Conservation (phyloP, 1,139 yeast genomes). For the Diutina rugosa region DNA sequence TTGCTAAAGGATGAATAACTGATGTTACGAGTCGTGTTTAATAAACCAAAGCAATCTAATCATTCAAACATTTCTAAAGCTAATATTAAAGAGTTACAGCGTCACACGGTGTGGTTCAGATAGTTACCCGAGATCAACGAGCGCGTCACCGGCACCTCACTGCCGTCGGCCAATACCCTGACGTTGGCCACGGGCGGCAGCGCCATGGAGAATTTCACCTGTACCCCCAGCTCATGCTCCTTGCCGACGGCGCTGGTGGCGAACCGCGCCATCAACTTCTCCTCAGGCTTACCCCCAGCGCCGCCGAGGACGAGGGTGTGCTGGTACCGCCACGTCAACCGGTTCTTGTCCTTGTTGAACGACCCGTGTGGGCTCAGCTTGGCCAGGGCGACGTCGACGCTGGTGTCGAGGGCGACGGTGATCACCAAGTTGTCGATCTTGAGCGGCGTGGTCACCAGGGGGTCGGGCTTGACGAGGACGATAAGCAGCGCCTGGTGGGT, state of each 20-base stretch:
- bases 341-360: constrained; percentile 68
- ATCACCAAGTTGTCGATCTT: constrained; percentile 42
- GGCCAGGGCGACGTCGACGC: constrained; percentile 49
- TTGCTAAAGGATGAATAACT: neutral
- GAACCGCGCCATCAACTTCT: constrained; percentile 60
- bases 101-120: neutral
- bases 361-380: constrained; percentile 86
- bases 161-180: neutral
- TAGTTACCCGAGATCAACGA: neutral
- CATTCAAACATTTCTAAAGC: neutral
- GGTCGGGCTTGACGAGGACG: constrained; percentile 52
- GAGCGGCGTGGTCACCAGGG: constrained; percentile 15
- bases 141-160: neutral
- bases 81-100: neutral
- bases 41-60: neutral
- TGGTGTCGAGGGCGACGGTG: constrained; percentile 41
- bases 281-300: constrained; percentile 24
- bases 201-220: constrained; percentile 40
- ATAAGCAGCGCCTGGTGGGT: constrained; percentile 75
- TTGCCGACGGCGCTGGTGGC: constrained; percentile 47
- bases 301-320: constrained; percentile 29
- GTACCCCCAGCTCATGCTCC: constrained; percentile 62
- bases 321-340: constrained; percentile 73
- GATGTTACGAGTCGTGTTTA: no score
- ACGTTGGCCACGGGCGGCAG: constrained; percentile 6